These are phyloP conservation scores for Hymenoscyphus repandus DNA, from an alignment of 2,329 filamentous ascomycete species.

Conservation along the genomic window DNA sequence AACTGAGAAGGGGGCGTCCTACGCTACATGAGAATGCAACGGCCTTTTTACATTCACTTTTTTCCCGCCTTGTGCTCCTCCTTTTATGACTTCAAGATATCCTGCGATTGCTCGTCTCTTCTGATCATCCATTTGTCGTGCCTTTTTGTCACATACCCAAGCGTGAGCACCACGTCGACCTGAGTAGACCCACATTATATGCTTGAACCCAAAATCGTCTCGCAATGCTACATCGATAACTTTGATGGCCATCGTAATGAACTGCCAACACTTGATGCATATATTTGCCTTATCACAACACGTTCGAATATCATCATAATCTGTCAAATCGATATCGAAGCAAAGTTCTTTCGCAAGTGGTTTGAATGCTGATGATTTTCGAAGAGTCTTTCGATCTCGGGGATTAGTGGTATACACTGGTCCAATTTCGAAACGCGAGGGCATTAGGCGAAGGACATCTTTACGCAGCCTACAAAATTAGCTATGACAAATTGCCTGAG, in stretches of 20 bases:
- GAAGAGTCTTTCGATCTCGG: slow-evolving; percentile 82
- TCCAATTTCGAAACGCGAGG: slow-evolving; percentile 94
- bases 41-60: slow-evolving; percentile 80
- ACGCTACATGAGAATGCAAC: slow-evolving; percentile 82
- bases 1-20: slow-evolving; percentile 28
- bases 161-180: slow-evolving; percentile 94
- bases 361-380: slow-evolving; percentile 75
- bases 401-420: slow-evolving; percentile 96
- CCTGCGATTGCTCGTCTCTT: slow-evolving; percentile 79
- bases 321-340: slow-evolving; percentile 98
- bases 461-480: slow-evolving; percentile 65
- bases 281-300: slow-evolving; percentile 94
- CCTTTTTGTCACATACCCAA: slow-evolving; percentile 92
- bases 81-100: slow-evolving; percentile 86
- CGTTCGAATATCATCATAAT: slow-evolving; percentile 94
- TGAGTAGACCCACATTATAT: slow-evolving; percentile 98
- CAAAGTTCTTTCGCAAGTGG: slow-evolving; percentile 91
- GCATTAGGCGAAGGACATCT: slow-evolving; percentile 81
- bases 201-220: slow-evolving; percentile 93
- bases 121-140: slow-evolving; percentile 77
- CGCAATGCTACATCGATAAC: slow-evolving; percentile 81
- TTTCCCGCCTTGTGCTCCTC: slow-evolving; percentile 80
- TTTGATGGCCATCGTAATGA: slow-evolving; percentile 97
- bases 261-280: slow-evolving; percentile 90
- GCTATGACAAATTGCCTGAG: slow-evolving; percentile 1